phyloP scores from a whole-genome alignment of 176 grass and related monocot genomes.

The Rhynchospora breviuscula region DNA sequence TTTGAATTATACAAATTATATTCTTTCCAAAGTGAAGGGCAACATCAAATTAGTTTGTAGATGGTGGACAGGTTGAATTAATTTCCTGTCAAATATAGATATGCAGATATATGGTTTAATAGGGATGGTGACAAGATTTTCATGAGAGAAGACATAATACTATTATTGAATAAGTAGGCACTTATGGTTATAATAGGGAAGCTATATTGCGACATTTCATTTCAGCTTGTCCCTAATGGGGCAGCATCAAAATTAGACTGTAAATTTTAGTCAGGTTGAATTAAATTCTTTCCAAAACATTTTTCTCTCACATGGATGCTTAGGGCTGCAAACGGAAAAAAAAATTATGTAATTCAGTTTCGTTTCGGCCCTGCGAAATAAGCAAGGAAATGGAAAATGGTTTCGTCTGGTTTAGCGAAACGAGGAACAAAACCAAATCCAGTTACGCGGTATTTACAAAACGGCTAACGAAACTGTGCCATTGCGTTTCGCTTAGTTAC shows the following conservation, averaged over 20 bases:
- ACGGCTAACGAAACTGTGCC: no score
- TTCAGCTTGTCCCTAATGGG: not conserved
- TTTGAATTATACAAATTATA: not conserved
- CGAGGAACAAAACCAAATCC: no score
- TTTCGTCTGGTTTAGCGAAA: no score
- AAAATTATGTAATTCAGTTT: no score
- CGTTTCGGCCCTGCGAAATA: no score
- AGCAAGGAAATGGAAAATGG: no score
- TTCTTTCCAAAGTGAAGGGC: not conserved
- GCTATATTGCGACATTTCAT: not conserved
- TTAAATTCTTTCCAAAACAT: not conserved
- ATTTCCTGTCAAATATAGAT: not conserved
- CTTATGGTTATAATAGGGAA: not conserved
- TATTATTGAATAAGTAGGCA: not conserved
- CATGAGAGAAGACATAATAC: not conserved
- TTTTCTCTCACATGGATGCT: not conserved
- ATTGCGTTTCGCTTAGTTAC: no score
- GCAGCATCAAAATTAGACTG: not conserved
- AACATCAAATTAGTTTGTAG: not conserved
- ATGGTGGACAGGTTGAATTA: not conserved
- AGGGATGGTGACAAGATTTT: not conserved
- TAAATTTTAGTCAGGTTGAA: not conserved
- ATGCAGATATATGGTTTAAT: not conserved
- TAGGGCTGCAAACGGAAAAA: no score
- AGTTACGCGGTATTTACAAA: no score